Conservation (phyloP, 78 protist genomes). For the Dictyostelium citrinum region DNA sequence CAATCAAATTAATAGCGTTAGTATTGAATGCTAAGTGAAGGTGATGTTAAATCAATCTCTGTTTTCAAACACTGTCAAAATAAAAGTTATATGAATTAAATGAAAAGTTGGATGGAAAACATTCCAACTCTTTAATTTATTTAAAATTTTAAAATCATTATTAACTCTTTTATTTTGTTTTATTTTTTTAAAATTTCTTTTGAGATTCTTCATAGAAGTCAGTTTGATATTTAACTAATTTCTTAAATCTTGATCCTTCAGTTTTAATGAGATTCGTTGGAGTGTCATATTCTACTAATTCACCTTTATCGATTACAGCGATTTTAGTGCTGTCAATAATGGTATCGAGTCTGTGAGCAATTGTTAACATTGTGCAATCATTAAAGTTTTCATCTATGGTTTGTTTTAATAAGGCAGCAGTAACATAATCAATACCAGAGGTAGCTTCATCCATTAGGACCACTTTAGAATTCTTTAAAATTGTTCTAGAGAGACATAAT, state of each 20-base stretch:
- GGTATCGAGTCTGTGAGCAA: conserved; percentile 95
- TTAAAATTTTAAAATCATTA: no score
- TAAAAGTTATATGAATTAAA: no score
- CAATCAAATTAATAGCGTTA: no score
- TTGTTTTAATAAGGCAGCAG: conserved; percentile 76
- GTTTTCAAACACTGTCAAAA: no score
- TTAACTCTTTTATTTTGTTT: neutral
- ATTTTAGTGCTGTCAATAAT: conserved; percentile 89
- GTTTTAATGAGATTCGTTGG: conserved; percentile 32
- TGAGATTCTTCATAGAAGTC: neutral
- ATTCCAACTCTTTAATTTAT: no score
- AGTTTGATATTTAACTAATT: conserved; percentile 17
- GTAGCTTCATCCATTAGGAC: conserved; percentile 97
- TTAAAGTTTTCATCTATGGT: conserved; percentile 79
- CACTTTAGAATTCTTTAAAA: conserved; percentile 84
- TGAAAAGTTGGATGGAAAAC: no score
- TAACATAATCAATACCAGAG: conserved; percentile 89
- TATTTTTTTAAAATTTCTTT: neutral
- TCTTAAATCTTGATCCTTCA: neutral
- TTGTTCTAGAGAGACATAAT: conserved; percentile 94
- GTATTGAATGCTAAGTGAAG: no score
- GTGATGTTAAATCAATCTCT: no score
- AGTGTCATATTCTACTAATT: conserved; percentile 73
- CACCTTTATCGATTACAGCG: conserved; percentile 69
- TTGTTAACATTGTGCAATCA: conserved; percentile 89